Evolutionary conservation across 2,329 filamentous ascomycete genomes (phyloP).

Genomic region (Blastomyces gilchristii): DNA sequence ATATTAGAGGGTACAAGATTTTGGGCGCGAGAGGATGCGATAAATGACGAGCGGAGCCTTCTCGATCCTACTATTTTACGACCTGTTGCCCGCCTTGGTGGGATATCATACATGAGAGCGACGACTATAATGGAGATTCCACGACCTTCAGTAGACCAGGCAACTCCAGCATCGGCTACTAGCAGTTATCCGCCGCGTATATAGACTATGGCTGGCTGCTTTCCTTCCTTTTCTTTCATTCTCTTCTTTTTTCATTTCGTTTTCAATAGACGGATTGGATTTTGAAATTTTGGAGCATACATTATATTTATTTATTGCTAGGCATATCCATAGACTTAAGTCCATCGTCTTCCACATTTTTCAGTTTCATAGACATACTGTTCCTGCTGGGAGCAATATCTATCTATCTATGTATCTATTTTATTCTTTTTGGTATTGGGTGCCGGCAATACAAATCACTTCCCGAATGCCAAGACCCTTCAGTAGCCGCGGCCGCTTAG

Average conservation of each 20-base stretch:
- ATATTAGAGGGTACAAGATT: constrained; percentile 77
- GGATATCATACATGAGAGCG: constrained; percentile 69
- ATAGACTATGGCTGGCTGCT: not conserved
- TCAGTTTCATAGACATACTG: not conserved
- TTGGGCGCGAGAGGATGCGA: constrained; percentile 80
- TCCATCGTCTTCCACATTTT: not conserved
- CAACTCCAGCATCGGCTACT: not conserved
- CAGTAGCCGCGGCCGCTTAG: no score
- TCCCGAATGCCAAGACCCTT: no score
- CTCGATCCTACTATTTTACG: constrained; percentile 67
- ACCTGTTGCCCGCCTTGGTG: constrained; percentile 69
- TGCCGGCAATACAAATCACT: no score
- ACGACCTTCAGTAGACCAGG: constrained; percentile 33
- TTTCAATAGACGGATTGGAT: not conserved
- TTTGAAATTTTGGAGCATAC: not conserved
- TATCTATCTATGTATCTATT: not conserved
- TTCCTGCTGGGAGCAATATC: not conserved
- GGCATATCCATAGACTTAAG: not conserved
- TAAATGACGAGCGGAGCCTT: constrained; percentile 64
- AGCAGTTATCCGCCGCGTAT: not conserved
- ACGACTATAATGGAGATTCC: constrained; percentile 60
- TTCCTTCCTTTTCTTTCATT: not conserved
- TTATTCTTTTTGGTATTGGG: not conserved
- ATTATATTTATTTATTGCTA: not conserved
- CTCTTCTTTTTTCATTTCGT: not conserved